These are phyloP conservation scores for Sugiyamaella valdiviana DNA, from an alignment of 805 yeast species.

Conservation along the genomic window DNA sequence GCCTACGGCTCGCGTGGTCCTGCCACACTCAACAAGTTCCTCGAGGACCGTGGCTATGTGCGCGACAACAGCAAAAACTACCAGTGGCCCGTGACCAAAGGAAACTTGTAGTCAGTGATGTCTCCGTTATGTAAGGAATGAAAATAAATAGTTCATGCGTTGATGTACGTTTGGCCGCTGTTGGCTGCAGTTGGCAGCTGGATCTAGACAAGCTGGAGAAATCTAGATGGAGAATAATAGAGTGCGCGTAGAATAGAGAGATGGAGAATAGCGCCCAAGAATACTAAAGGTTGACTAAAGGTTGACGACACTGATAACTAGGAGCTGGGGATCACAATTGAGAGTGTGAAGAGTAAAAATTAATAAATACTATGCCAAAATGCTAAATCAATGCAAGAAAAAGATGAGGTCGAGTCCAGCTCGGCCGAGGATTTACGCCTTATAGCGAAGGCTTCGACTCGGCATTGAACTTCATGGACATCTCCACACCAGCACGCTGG, in stretches of 20 bases:
- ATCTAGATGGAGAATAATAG: no score
- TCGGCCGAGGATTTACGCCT: neutral
- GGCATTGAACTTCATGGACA: conserved; percentile 25
- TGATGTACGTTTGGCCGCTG: no score
- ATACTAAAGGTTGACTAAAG: no score
- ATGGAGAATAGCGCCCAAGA: no score
- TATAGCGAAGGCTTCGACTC: conserved; percentile 16
- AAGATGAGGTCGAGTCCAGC: neutral
- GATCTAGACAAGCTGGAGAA: no score
- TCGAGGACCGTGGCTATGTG: conserved; percentile 66
- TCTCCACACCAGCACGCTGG: conserved; percentile 39
- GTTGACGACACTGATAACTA: no score
- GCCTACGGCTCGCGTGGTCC: conserved; percentile 95
- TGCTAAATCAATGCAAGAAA: conserved; percentile 2
- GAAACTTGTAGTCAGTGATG: conserved; percentile 19
- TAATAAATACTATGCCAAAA: neutral
- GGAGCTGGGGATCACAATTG: no score
- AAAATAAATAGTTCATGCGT: no score
- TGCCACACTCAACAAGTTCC: conserved; percentile 49
- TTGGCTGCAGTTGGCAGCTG: no score
- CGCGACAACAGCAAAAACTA: conserved; percentile 58
- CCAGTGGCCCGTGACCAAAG: conserved; percentile 70
- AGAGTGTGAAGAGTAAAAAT: no score
- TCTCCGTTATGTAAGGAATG: neutral
- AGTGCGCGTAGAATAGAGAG: no score